Evolutionary conservation across 2,329 filamentous ascomycete genomes (phyloP), one percentile per base, ranked within the genome.

Genomic region (Cladosporium velox): DNA sequence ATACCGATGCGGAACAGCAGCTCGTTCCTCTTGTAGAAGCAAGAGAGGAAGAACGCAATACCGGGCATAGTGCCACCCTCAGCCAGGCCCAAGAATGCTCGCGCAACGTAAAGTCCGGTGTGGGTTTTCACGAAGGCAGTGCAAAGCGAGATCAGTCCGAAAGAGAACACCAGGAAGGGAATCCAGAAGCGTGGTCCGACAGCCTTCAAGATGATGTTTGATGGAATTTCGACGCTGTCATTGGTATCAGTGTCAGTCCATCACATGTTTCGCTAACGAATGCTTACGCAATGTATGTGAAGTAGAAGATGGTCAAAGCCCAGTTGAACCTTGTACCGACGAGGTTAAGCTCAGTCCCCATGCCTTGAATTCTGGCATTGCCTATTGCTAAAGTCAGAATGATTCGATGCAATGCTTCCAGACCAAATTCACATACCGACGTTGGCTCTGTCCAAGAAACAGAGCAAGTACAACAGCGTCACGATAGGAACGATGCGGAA

Each of bases 11-110:
- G 69, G 65, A 71, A 70, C 34, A 70, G 68, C 2, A 72, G 61
- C 64, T 72, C 71, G 10, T 66, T 65, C 3, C 71, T 66, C 59
- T 69, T 70, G 65, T 72, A 72, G 55, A 69, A 71, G 41, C 64
- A 67, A 6, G 66, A 66, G 28, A 72, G 47, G 66, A 71, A 70
- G 59, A 79, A 55, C 81, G 75, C 81, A 83, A 71, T 70, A 14
- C 76, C 77, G 71, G 44, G 78, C 65, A 84, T 84, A 0, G 93
- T 82, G 6, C 91, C 91, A 11, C 91, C 82, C 76, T 94, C 91
- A n/a, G 85, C 85, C 35, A 92, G 80, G 28, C 90, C 90, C 0
- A 93, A 81, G 73, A 91, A 92, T 70, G 78, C 80, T 3, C 79
- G 74, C 0, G 68, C 68, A 14, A 67, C 70, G 38, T 63, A 68